Evolutionary conservation across 2,329 filamentous ascomycete species (phyloP), one percentile per base, ranked within the genome.

Genomic region (Amesomyces nigricolor): DNA sequence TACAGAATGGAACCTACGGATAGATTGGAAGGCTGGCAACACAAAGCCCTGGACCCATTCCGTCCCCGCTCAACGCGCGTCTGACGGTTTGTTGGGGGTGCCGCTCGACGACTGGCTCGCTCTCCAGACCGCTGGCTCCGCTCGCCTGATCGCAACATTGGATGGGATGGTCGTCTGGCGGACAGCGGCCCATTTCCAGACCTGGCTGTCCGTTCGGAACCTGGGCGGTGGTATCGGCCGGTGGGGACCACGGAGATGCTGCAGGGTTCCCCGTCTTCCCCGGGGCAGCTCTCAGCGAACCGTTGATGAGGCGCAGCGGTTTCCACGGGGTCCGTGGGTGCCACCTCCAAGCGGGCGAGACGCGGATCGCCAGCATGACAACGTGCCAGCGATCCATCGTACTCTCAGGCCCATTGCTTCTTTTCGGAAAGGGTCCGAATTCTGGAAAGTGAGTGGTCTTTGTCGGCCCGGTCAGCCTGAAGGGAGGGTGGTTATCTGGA

Each of bases 291-390:
- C 45, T 30, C 39, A 53, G 51, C 53, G 50, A 56, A 58, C 56
- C 56, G 47, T 48, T 50, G 46, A 22, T 38, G 58, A 53, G 56
- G 58, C 58, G 55, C 58, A 60, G 58, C 56, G 44, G 35, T 51
- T 48, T 56, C 32, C 47, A 37, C 43, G 4, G 32, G 7, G 37
- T 17, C 11, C 35, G 39, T 37, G 14, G 14, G 9, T 37, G 11
- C 13, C 7, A 6, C 5, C 13, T 9, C 38, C 19, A 5, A 14
- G 1, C 16, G 40, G 8, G 46, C 52, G 52, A 54, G 17, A 52
- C 53, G 53, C 53, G 40, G 47, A 49, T 54, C 13, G 26, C 22
- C n/a, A 19, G 17, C 14, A 22, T 9, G 35, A 17, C 37, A 35
- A 35, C 10, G 13, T 29, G 17, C 30, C 30, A 44, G 7, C n/a